phyloP scores from a whole-genome alignment of 1,284 basidiomycete species.

The Boletus semigastroideus region DNA sequence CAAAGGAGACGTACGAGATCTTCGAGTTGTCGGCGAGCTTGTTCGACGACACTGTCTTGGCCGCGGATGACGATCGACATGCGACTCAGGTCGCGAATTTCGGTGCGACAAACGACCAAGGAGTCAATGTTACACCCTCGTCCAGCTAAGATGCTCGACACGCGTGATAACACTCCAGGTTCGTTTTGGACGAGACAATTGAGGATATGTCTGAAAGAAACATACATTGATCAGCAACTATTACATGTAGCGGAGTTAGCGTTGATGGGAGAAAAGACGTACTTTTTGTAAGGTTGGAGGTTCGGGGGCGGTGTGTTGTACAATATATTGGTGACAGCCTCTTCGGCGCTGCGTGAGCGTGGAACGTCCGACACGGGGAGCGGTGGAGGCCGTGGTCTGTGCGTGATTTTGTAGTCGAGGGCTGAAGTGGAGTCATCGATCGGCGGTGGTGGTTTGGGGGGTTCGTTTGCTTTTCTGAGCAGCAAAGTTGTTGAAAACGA shows the following conservation, averaged over 20 bases:
- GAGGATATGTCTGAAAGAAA: constrained; percentile 32
- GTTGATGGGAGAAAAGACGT: constrained; percentile 28
- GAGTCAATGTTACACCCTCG: constrained; percentile 99
- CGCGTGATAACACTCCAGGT: constrained; percentile 85
- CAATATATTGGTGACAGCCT: constrained; percentile 93
- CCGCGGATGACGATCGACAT: constrained; percentile 98
- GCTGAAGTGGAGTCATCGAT: constrained; percentile 93
- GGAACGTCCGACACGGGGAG: constrained; percentile 76
- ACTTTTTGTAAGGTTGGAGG: constrained; percentile 94
- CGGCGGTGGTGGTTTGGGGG: constrained; percentile 57
- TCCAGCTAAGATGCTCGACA: constrained; percentile 96
- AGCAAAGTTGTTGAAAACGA: constrained; percentile 15
- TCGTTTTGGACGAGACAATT: too few species aligned
- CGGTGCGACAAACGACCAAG: constrained; percentile 96
- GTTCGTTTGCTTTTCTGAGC: constrained; percentile 24
- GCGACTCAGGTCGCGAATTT: constrained; percentile 94
- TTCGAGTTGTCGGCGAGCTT: constrained; percentile 91
- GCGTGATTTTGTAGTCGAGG: constrained; percentile 86
- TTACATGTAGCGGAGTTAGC: too few species aligned
- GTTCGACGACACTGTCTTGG: constrained; percentile 97
- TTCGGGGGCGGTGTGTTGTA: constrained; percentile 96
- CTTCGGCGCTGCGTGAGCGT: constrained; percentile 80
- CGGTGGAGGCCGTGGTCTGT: constrained; percentile 72
- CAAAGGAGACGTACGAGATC: constrained; percentile 68
- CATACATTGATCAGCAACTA: not conserved